A percentile compares a stretch with the other conserved stretches of the same genome.
Evolutionary conservation across 495 filamentous ascomycete species (phyloP).

Genomic region (Penicillium bovifimosum): DNA sequence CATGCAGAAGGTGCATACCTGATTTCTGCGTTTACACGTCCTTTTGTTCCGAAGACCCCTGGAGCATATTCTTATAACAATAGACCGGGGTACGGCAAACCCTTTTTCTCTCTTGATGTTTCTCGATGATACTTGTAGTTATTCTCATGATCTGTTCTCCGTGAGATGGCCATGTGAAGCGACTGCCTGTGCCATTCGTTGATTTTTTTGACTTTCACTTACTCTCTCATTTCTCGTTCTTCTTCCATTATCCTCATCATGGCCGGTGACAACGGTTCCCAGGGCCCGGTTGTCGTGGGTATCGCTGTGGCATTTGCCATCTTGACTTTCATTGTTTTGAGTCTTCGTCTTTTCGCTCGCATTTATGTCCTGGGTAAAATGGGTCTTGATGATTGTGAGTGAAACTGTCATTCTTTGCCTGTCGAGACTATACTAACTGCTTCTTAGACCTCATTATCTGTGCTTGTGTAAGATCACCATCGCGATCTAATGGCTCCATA

Average conservation of each 20-base stretch:
- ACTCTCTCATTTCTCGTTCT: constrained; percentile 5
- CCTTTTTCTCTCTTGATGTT: background rate
- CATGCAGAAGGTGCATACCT: constrained; percentile 6
- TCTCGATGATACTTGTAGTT: background rate
- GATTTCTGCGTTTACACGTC: background rate
- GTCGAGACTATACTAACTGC: background rate
- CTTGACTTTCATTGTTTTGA: constrained; percentile 31
- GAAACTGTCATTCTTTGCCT: background rate
- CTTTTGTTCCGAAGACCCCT: background rate
- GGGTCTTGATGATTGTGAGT: constrained; percentile 37
- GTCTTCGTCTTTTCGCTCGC: constrained; percentile 33
- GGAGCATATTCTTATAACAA: constrained; percentile 2
- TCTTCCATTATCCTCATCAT: constrained; percentile 2
- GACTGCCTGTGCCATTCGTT: background rate
- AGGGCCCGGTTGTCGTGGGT: constrained; percentile 27
- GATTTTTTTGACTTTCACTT: background rate
- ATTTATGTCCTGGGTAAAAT: constrained; percentile 30
- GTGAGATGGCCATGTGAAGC: background rate
- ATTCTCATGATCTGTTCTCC: background rate
- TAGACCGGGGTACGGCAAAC: background rate
- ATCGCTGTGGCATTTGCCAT: constrained; percentile 32
- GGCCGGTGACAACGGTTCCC: constrained; percentile 20
- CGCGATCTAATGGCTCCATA: background rate
- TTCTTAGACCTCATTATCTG: constrained; percentile 30
- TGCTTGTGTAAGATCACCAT: constrained; percentile 28